A percentile compares a stretch with the other conserved stretches of the same genome.
Conservation (phyloP, 2,329 filamentous ascomycete genomes). For the Aspergillus novofumigatus region DNA sequence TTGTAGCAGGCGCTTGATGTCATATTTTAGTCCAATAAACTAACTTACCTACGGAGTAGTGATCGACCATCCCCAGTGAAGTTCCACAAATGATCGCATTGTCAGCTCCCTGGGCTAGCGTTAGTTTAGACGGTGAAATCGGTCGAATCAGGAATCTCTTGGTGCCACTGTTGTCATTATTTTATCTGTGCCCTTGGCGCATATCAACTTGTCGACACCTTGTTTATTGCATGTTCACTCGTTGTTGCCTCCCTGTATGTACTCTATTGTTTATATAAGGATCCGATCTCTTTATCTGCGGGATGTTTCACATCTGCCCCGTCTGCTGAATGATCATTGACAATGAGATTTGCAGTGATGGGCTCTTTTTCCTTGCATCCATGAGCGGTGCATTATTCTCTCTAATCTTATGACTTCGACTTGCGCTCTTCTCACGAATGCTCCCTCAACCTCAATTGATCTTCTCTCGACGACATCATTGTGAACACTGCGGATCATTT, state of each 20-base stretch:
- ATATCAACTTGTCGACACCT: not conserved
- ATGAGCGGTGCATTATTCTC: not conserved
- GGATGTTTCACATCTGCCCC: not conserved
- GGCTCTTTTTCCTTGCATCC: not conserved
- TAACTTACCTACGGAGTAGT: not conserved
- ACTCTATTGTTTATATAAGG: not conserved
- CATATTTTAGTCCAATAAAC: constrained; percentile 20
- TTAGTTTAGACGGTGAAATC: constrained; percentile 9
- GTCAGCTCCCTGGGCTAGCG: constrained; percentile 9
- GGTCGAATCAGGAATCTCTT: constrained; percentile 11
- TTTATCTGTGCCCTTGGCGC: constrained; percentile 13
- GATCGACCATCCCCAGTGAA: constrained; percentile 17
- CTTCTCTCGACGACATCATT: not conserved
- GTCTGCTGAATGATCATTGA: not conserved
- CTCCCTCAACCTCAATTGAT: not conserved
- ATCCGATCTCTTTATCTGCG: constrained; percentile 3
- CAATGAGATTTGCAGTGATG: not conserved
- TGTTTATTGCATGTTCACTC: constrained; percentile 5
- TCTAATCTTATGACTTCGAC: not conserved
- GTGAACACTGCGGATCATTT: not conserved
- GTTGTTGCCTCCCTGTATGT: not conserved
- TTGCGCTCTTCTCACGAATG: not conserved
- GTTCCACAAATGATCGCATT: constrained; percentile 26
- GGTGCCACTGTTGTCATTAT: constrained; percentile 29
- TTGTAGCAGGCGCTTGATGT: constrained; percentile 38